Evolutionary conservation across 805 yeast genomes (phyloP).

Genomic region (Torulaspora quercuum): DNA sequence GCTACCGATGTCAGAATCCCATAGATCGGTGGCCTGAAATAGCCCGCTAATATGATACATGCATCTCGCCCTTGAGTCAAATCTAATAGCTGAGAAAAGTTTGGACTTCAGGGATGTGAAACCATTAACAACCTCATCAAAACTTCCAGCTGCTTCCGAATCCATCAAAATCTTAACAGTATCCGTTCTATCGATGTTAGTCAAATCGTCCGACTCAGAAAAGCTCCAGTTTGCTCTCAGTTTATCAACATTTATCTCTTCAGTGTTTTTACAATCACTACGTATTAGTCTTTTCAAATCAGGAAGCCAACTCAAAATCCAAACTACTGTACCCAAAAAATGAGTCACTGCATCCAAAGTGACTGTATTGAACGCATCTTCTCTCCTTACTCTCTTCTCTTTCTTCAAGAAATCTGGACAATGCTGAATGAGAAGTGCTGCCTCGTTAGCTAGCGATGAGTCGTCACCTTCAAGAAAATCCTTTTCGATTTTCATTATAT

Average conservation of each 20-base stretch:
- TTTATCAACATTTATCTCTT: constrained; percentile 29
- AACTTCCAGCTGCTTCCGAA: constrained; percentile 17
- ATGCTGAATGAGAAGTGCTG: constrained; percentile 23
- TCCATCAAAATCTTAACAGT: constrained; percentile 24
- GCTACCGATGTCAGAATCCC: constrained; percentile 35
- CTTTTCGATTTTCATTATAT: constrained; percentile 34
- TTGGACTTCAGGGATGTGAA: constrained; percentile 22
- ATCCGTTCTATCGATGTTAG: constrained; percentile 16
- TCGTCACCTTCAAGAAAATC: constrained; percentile 29
- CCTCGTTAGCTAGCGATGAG: constrained; percentile 11
- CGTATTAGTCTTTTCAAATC: constrained; percentile 43
- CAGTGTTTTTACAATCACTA: constrained; percentile 6
- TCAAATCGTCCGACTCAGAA: constrained; percentile 36
- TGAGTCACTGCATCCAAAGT: constrained; percentile 51
- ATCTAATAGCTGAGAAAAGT: constrained; percentile 27
- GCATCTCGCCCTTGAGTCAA: constrained; percentile 32
- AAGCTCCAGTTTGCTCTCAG: constrained; percentile 41
- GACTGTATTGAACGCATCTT: constrained; percentile 53
- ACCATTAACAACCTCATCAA: constrained; percentile 21
- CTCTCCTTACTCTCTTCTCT: constrained; percentile 37
- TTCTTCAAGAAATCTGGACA: constrained; percentile 34
- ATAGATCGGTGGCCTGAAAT: constrained; percentile 25
- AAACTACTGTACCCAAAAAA: constrained; percentile 50
- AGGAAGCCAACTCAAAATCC: constrained; percentile 63
- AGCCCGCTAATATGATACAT: constrained; percentile 30